phyloP scores from a whole-genome alignment of 108 stramenopile species.

The Seminavis robusta region DNA sequence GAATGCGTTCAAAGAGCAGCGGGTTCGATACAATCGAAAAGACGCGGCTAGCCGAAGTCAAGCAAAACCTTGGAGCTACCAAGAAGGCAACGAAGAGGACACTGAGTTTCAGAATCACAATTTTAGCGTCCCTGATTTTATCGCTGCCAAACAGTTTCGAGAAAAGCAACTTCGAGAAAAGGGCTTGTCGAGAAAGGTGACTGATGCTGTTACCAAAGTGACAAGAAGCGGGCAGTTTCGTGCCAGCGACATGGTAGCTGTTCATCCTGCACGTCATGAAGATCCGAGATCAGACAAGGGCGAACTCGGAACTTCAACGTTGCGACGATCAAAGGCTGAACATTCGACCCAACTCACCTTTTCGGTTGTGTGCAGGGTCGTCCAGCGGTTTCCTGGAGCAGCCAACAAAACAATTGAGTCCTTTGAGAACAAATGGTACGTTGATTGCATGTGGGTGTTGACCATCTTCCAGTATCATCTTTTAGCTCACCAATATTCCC shows the following conservation, averaged over 20 bases:
- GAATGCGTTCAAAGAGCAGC: constrained; percentile 76
- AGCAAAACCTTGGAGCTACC: constrained; percentile 26
- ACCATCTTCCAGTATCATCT: too few species aligned
- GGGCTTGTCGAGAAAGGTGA: constrained; percentile 30
- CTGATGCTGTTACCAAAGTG: constrained; percentile 35
- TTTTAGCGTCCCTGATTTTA: constrained; percentile 46
- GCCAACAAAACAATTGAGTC: constrained; percentile 23
- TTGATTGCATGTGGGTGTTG: too few species aligned
- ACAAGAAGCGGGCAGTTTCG: constrained; percentile 46
- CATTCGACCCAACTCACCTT: constrained; percentile 63
- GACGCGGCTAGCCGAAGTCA: constrained; percentile 27
- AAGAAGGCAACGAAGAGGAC: constrained; percentile 12
- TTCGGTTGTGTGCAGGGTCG: constrained; percentile 44
- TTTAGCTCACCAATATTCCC: too few species aligned
- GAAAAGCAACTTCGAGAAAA: constrained; percentile 45
- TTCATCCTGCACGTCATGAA: constrained; percentile 73
- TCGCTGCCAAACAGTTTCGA: constrained; percentile 67
- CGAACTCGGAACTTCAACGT: constrained; percentile 61
- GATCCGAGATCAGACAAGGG: constrained; percentile 62
- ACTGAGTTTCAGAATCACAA: constrained; percentile 25
- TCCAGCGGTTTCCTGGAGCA: constrained; percentile 28
- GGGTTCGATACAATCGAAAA: constrained; percentile 58
- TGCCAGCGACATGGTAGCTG: constrained; percentile 68
- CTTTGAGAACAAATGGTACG: constrained; percentile 67
- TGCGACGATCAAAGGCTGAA: constrained; percentile 64